Evolutionary conservation across 306 rosid species (phyloP), one percentile per base, ranked within the genome.

Genomic region (Lathyrus tuberosus): DNA sequence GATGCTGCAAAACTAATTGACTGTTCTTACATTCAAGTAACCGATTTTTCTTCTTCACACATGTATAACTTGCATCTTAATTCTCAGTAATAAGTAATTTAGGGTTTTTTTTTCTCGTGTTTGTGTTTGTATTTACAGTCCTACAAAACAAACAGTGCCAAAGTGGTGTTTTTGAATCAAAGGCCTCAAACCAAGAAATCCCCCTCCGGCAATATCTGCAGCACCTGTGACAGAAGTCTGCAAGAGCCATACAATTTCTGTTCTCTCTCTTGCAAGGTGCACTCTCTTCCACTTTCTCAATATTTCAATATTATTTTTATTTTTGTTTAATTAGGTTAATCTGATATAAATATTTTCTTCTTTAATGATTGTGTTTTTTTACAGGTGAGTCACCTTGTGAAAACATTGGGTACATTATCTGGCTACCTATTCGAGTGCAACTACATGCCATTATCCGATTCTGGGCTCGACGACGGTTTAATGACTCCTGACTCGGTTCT

Each of bases 261-360:
- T 76, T 95, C 93, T 52, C 82, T 95, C 61, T 82, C 86, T 15
- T 95, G 99, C 99, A 95, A 91, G 99, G 99, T 95, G 5, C 16
- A 5, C 0, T 17, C 67, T 16, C 26, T 13, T 18, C 30, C 7
- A 18, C 40, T 22, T 46, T 74, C 20, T 37, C 6, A 54, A 35
- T 47, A 31, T 52, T 52, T 7, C 14, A 15, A 18, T 33, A 2
- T 20, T 20, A 4, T 53, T 18, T 49, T 4, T 17, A 3, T 16
- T 49, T 16, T 16, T 1, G 22, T 16, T 17, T 4, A 47, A 47
- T 47, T 47, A 15, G 3, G 5, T 13, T 14, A 0, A 14, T 8
- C 9, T 14, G 2, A 3, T 31, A 7, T 58, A 2, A 28, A 26
- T 26, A 6, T 4, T 6, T 3, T 5, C 8, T 28, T 0, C 4